phyloP scores from a whole-genome alignment of 2,329 filamentous ascomycete genomes.

The Aspergillus melleus region DNA sequence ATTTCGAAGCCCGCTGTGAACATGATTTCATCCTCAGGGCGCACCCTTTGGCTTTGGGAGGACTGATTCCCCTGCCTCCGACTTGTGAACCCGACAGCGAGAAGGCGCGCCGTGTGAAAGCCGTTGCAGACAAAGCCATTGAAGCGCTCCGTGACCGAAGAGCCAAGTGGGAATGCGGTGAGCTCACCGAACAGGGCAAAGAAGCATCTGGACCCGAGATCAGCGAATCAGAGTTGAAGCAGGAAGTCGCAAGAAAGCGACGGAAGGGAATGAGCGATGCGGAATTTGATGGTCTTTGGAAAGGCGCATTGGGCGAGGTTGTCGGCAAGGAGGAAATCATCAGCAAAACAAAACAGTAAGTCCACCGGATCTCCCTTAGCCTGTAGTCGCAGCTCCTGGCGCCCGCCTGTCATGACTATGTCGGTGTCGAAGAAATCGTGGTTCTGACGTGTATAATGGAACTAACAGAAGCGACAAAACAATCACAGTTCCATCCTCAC shows the following conservation, averaged over 20 bases:
- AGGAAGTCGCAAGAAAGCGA: slow-evolving; percentile 71
- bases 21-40: slow-evolving; percentile 80
- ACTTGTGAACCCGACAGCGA: slow-evolving; percentile 94
- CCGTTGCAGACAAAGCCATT: slow-evolving; percentile 82
- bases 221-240: slow-evolving; percentile 69
- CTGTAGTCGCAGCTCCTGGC: slow-evolving; percentile 20
- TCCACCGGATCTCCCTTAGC: slow-evolving; percentile 22
- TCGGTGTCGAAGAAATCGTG: slow-evolving; percentile 27
- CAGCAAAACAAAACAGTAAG: slow-evolving; percentile 60
- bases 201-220: slow-evolving; percentile 65
- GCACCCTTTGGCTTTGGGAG: slow-evolving; percentile 79
- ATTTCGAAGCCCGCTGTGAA: slow-evolving; percentile 78
- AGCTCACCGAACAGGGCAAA: slow-evolving; percentile 64
- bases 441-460: slow-evolving; percentile 53
- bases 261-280: slow-evolving; percentile 80
- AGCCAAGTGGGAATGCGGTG: slow-evolving; percentile 88
- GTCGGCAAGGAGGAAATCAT: slow-evolving; percentile 61
- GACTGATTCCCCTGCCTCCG: slow-evolving; percentile 79
- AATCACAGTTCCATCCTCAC: slow-evolving; percentile 68
- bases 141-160: slow-evolving; percentile 82
- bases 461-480: slow-evolving; percentile 84
- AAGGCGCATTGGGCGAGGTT: slow-evolving; percentile 51
- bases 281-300: slow-evolving; percentile 84
- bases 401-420: not conserved
- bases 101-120: slow-evolving; percentile 81